A percentile compares a stretch with the other conserved stretches of the same genome.
phyloP scores from a whole-genome alignment of 208 protist genomes.

The Leptomonas pyrrhocoris region DNA sequence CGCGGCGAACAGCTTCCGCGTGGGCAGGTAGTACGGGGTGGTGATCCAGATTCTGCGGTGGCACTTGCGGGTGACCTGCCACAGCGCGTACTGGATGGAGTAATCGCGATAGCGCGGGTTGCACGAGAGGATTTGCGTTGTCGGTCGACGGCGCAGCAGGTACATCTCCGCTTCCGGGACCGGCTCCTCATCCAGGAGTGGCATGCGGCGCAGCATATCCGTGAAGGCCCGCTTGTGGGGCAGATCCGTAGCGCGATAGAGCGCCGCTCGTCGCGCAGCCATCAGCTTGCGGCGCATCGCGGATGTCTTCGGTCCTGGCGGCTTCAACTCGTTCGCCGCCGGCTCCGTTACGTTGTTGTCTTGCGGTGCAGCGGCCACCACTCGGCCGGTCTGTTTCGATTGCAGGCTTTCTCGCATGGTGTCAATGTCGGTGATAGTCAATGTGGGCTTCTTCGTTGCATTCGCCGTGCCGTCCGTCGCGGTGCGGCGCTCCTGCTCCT shows the following conservation, averaged over 20 bases:
- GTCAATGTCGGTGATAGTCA: not conserved
- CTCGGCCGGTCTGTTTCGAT: not conserved
- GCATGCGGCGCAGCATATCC: constrained; percentile 36
- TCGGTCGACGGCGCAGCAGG: constrained; percentile 38
- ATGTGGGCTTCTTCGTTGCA: not conserved
- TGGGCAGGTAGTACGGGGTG: constrained; percentile 92
- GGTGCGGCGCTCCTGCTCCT: constrained; percentile 13
- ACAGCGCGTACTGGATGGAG: constrained; percentile 90
- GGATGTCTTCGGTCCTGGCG: constrained; percentile 7
- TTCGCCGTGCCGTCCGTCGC: not conserved
- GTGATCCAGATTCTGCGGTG: constrained; percentile 89
- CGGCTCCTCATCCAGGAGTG: constrained; percentile 64
- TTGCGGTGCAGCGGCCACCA: not conserved
- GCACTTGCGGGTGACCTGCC: constrained; percentile 81
- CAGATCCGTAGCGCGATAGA: constrained; percentile 42
- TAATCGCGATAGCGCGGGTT: constrained; percentile 88
- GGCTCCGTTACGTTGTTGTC: not conserved
- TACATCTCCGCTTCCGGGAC: constrained; percentile 78
- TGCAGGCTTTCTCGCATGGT: not conserved
- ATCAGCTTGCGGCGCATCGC: constrained; percentile 62
- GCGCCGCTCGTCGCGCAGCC: constrained; percentile 39
- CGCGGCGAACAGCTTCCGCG: constrained; percentile 75
- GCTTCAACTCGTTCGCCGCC: not conserved
- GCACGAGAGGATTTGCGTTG: constrained; percentile 83
- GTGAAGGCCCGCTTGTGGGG: constrained; percentile 67